These are phyloP conservation scores for Aquilaria sinensis DNA, from an alignment of 345 rosid species.

Conservation along the genomic window DNA sequence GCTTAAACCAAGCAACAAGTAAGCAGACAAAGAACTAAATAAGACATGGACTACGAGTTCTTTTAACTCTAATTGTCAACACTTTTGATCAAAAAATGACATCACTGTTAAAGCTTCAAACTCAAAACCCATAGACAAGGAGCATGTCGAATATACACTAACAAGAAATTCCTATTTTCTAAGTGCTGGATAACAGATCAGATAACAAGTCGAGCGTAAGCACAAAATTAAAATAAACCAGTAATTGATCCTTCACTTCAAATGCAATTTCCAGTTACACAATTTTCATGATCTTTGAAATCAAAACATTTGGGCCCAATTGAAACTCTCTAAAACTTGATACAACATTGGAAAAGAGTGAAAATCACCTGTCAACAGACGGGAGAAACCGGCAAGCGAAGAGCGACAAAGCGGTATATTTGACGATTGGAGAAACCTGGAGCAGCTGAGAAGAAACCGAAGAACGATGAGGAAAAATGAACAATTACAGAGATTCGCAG, in stretches of 20 bases:
- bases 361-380: slow-evolving; percentile 35
- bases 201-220: neutral
- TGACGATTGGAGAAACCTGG: slow-evolving; percentile 50
- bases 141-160: too few relatives aligned
- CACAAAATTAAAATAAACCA: neutral
- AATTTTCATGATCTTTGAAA: neutral
- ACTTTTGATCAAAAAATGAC: neutral
- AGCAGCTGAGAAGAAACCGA: slow-evolving; percentile 33
- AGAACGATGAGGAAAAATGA: slow-evolving; percentile 4
- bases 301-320: neutral
- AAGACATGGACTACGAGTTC: neutral
- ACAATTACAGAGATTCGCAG: neutral
- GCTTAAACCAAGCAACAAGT: neutral
- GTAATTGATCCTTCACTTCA: neutral
- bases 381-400: slow-evolving; percentile 59
- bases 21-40: neutral
- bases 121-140: too few relatives aligned
- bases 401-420: slow-evolving; percentile 64
- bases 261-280: neutral
- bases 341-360: neutral
- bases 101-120: neutral
- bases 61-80: neutral
- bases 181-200: too few relatives aligned
- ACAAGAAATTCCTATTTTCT: too few relatives aligned
- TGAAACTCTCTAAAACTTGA: too few relatives aligned